Evolutionary conservation across 345 rosid species (phyloP).

Genomic region (Kandelia obovata): DNA sequence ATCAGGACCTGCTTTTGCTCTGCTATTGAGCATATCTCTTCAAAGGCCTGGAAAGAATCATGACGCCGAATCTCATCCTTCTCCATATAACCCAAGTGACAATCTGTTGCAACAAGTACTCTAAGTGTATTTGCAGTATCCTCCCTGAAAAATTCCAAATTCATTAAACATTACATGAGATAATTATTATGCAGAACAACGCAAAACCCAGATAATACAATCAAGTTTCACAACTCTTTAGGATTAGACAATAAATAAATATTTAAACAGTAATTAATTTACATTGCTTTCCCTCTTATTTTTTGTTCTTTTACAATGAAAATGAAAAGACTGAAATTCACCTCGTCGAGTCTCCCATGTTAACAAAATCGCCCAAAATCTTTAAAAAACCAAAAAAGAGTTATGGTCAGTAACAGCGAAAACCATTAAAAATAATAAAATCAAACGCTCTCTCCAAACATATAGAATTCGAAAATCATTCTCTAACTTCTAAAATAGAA

Average conservation of each 20-base stretch:
- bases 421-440: neutral
- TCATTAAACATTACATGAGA: too few relatives aligned
- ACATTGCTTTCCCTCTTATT: too few relatives aligned
- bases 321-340: slow-evolving; percentile 4
- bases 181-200: too few relatives aligned
- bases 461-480: too few relatives aligned
- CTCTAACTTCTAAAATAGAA: too few relatives aligned
- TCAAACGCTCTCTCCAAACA: too few relatives aligned
- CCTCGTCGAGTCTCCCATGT: slow-evolving; percentile 22
- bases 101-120: slow-evolving; percentile 88
- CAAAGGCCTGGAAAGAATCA: slow-evolving; percentile 92
- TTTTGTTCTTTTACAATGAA: neutral
- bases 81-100: slow-evolving; percentile 96
- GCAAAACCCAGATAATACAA: too few relatives aligned
- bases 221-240: too few relatives aligned
- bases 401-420: neutral
- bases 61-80: slow-evolving; percentile 92
- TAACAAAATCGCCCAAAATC: neutral
- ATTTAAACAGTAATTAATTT: neutral
- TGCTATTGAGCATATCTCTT: slow-evolving; percentile 92
- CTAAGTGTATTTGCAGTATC: slow-evolving; percentile 59
- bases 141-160: slow-evolving; percentile 40
- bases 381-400: neutral
- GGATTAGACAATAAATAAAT: neutral
- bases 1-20: slow-evolving; percentile 66